Conservation (phyloP, 108 stramenopile species). For the Nitzschia sp. region DNA sequence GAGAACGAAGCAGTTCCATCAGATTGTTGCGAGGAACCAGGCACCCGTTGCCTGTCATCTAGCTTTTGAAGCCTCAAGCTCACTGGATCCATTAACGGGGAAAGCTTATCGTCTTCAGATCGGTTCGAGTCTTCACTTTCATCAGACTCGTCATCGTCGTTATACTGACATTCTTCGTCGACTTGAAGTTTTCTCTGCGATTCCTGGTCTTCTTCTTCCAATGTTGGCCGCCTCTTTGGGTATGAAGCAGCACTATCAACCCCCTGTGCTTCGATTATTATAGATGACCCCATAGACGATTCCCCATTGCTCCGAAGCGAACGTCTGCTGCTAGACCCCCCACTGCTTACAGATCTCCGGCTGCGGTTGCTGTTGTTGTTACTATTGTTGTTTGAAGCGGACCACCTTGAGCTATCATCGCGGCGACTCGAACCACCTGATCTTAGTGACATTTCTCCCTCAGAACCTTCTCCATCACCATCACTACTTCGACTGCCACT, state of each 20-base stretch:
- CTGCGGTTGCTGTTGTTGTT: not conserved
- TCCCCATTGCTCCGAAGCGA: not conserved
- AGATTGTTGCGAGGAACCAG: not conserved
- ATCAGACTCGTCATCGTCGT: not conserved
- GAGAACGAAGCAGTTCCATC: not conserved
- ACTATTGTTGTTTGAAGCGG: not conserved
- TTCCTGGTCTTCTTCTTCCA: not conserved
- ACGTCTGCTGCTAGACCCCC: not conserved
- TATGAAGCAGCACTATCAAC: not conserved
- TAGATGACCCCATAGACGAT: not conserved
- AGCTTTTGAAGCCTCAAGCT: not conserved
- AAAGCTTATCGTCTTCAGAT: conserved; percentile 1
- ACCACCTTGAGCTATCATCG: not conserved
- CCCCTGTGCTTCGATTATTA: not conserved
- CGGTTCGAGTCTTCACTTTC: not conserved
- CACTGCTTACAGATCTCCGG: not conserved
- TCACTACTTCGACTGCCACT: not conserved
- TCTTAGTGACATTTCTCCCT: not conserved
- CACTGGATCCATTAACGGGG: not conserved
- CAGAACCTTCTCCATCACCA: not conserved
- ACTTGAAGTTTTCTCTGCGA: not conserved
- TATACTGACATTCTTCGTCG: not conserved
- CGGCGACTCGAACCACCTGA: not conserved
- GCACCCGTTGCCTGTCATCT: not conserved
- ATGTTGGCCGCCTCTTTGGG: not conserved